Conservation (phyloP, 1,139 yeast species). For the Taphrina confusa region DNA sequence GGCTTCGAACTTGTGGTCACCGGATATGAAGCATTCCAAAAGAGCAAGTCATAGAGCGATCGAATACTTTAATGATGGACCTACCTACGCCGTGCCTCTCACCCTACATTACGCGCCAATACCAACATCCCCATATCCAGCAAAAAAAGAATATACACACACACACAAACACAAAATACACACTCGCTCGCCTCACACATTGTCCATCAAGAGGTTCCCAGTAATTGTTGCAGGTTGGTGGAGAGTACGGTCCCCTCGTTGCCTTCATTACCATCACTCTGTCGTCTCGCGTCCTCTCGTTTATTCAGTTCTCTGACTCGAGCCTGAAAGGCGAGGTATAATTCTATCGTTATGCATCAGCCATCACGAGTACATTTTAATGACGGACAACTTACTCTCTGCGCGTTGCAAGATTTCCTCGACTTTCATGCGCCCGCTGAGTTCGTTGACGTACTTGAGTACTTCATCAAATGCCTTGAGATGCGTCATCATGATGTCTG, state of each 20-base stretch:
- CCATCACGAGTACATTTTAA: not conserved
- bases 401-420: constrained; percentile 28
- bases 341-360: not conserved
- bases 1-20: no score
- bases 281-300: constrained; percentile 19
- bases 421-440: constrained; percentile 44
- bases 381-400: constrained; percentile 4
- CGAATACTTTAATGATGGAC: no score
- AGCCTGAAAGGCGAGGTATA: constrained; percentile 31
- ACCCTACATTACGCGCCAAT: no score
- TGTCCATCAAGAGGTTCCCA: constrained; percentile 5
- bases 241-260: not conserved
- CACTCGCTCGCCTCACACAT: no score
- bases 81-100: no score
- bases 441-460: constrained; percentile 86
- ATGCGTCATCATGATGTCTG: constrained; percentile 72
- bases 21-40: no score
- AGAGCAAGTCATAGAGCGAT: no score
- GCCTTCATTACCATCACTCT: not conserved
- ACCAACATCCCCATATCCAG: no score
- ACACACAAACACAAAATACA: no score
- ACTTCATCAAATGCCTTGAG: constrained; percentile 83
- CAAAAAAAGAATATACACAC: no score
- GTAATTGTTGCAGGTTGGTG: not conserved
- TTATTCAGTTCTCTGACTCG: constrained; percentile 22